Conservation (phyloP, 1,284 basidiomycete species). For the Moesziomyces parantarcticus region DNA sequence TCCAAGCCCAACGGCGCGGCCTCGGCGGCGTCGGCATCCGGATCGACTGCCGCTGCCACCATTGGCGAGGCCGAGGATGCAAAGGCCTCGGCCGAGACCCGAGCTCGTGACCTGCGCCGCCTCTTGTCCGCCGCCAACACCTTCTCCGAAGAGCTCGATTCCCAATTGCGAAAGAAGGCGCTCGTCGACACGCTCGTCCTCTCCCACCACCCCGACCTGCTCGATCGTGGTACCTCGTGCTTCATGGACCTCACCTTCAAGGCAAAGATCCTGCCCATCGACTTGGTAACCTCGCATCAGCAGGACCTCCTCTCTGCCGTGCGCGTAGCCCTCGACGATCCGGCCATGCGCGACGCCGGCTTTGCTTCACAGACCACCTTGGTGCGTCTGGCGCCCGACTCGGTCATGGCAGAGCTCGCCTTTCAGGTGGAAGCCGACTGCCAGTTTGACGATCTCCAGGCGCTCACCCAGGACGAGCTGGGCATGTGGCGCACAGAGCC, state of each 20-base stretch:
- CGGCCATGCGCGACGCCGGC: slow-evolving; percentile 46
- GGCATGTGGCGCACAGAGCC: slow-evolving; percentile 62
- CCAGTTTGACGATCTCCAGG: slow-evolving; percentile 40
- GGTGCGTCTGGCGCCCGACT: slow-evolving; percentile 55
- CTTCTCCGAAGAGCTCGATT: slow-evolving; percentile 35
- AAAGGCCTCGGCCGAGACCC: slow-evolving; percentile 36
- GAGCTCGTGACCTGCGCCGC: slow-evolving; percentile 42
- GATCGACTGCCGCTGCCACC: slow-evolving; percentile 11
- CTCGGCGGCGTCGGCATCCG: slow-evolving; percentile 9
- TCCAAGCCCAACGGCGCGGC: slow-evolving; percentile 28
- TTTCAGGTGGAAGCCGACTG: slow-evolving; percentile 48
- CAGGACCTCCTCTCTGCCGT: slow-evolving; percentile 45
- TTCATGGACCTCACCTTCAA: slow-evolving; percentile 63
- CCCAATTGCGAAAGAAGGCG: slow-evolving; percentile 32
- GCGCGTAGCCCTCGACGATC: slow-evolving; percentile 37
- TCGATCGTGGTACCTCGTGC: slow-evolving; percentile 46
- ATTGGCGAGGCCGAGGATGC: slow-evolving; percentile 44
- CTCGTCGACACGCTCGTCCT: slow-evolving; percentile 61
- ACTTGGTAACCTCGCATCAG: slow-evolving; percentile 49
- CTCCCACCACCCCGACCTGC: slow-evolving; percentile 57
- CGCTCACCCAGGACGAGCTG: slow-evolving; percentile 56
- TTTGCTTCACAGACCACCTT: slow-evolving; percentile 59
- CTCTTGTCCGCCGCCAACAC: slow-evolving; percentile 49
- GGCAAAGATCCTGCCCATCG: slow-evolving; percentile 55
- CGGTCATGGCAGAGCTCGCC: slow-evolving; percentile 51